A percentile compares a stretch with the other conserved stretches of the same genome.
Evolutionary conservation across 108 stramenopile genomes (phyloP).

Genomic region (Aurantiochytrium sp.): DNA sequence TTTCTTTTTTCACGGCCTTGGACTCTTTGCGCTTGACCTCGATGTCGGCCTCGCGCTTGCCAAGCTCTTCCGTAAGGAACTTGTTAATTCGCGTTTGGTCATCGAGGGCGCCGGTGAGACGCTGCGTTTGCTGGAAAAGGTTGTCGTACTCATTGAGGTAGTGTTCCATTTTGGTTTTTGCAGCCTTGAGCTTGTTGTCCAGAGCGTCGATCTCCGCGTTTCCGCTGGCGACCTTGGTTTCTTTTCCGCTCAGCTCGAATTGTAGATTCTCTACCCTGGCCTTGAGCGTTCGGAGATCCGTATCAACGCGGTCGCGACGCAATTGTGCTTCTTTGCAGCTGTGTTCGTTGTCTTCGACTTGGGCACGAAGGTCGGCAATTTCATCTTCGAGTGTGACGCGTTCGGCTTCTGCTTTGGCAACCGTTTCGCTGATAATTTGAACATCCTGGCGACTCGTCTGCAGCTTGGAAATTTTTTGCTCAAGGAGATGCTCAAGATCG

Average conservation of each 20-base stretch:
- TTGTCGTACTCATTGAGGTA: neutral
- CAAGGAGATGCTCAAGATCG: constrained; percentile 24
- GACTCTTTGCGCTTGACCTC: neutral
- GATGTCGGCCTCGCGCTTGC: neutral
- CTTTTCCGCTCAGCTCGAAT: constrained; percentile 18
- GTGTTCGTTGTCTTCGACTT: constrained; percentile 40
- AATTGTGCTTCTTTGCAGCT: neutral
- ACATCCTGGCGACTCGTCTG: constrained; percentile 30
- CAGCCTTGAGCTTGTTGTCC: neutral
- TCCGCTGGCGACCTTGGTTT: constrained; percentile 28
- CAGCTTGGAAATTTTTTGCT: constrained; percentile 31
- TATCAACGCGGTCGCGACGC: neutral
- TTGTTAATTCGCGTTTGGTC: neutral
- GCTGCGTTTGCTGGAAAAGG: neutral
- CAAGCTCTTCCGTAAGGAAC: neutral
- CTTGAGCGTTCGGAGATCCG: constrained; percentile 8
- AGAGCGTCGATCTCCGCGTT: neutral
- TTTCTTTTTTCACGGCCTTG: neutral
- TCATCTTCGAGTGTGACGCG: constrained; percentile 28
- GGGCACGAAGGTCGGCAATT: neutral
- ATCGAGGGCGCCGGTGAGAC: neutral
- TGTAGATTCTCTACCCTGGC: constrained; percentile 4
- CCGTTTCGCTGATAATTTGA: constrained; percentile 41
- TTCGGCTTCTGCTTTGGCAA: constrained; percentile 23
- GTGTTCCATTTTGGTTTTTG: neutral